These are phyloP conservation scores for Vigna radiata DNA, from an alignment of 306 rosid species.

Conservation along the genomic window DNA sequence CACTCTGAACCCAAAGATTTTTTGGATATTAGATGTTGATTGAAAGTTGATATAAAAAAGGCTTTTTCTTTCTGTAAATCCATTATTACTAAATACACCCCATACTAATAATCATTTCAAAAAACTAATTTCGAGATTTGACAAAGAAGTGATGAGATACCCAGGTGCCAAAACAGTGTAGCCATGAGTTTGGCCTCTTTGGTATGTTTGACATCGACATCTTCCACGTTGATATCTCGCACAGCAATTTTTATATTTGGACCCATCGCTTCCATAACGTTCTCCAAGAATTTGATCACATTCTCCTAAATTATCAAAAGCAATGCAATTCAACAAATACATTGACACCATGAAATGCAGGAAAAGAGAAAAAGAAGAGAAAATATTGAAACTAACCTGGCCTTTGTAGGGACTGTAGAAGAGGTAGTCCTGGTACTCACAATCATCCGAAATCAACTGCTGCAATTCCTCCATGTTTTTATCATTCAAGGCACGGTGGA, in stretches of 20 bases:
- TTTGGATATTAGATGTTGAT: background rate
- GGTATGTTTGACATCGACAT: background rate
- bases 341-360: too few species aligned
- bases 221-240: background rate
- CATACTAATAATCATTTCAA: too few species aligned
- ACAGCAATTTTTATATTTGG: conserved; percentile 19
- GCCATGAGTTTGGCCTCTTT: conserved; percentile 36
- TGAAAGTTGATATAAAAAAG: background rate
- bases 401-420: conserved; percentile 47
- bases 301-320: conserved; percentile 31
- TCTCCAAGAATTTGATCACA: conserved; percentile 35
- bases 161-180: conserved; percentile 52
- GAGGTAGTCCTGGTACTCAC: conserved; percentile 53
- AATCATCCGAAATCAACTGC: conserved; percentile 47
- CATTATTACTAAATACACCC: too few species aligned
- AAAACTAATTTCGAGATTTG: too few species aligned
- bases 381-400: conserved; percentile 41
- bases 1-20: conserved; percentile 47
- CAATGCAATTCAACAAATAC: too few species aligned
- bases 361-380: background rate
- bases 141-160: conserved; percentile 14
- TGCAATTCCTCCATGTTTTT: conserved; percentile 40
- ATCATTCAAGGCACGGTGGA: conserved; percentile 51
- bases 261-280: conserved; percentile 60
- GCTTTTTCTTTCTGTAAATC: too few species aligned